Conservation (phyloP, 768 basidiomycete genomes). For the Leccinum sublutescens region DNA sequence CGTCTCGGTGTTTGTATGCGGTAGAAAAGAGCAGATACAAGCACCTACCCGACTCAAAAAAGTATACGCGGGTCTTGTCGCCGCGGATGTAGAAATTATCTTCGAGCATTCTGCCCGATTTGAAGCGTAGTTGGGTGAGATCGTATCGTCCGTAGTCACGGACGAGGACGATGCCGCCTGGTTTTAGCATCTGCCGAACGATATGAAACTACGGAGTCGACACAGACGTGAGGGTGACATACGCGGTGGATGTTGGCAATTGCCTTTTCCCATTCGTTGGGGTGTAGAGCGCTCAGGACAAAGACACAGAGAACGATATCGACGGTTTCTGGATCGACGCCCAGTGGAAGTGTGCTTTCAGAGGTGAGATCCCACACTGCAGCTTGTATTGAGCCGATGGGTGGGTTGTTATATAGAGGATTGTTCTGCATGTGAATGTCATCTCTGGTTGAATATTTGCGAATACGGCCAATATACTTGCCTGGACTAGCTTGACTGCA, state of each 20-base stretch:
- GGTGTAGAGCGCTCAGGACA: conserved; percentile 91
- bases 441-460: not conserved
- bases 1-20: not conserved
- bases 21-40: not conserved
- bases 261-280: conserved; percentile 85
- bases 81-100: conserved; percentile 97
- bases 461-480: conserved; percentile 29
- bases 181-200: conserved; percentile 75
- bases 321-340: conserved; percentile 63
- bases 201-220: conserved; percentile 1
- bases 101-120: conserved; percentile 78
- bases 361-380: conserved; percentile 92
- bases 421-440: conserved; percentile 50
- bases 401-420: conserved; percentile 63
- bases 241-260: conserved; percentile 79
- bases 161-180: conserved; percentile 78
- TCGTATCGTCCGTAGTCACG: conserved; percentile 97
- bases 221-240: conserved; percentile 11
- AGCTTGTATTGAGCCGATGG: conserved; percentile 69
- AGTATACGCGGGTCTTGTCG: conserved; percentile 96
- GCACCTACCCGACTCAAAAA: conserved; percentile 78
- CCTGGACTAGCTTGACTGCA: conserved; percentile 89
- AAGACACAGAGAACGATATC: conserved; percentile 93
- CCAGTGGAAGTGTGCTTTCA: conserved; percentile 53
- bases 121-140: conserved; percentile 93